Conservation (phyloP, 352 stramenopile genomes). For the Globisporangium yorkense region DNA sequence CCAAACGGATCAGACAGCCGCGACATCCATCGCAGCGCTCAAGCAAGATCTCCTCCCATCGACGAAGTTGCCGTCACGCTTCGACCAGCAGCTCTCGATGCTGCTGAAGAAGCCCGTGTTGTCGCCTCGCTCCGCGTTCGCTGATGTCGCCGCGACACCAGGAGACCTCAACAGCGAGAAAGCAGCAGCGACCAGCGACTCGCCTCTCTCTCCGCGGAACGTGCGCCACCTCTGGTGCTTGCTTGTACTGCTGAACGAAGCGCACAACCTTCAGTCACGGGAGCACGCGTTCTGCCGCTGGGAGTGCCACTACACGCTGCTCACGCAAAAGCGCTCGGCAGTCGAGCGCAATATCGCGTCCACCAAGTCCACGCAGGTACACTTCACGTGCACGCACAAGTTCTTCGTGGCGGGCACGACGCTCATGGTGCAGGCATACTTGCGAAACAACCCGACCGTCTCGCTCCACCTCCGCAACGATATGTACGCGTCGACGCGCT, state of each 20-base stretch:
- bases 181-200: slow-evolving; percentile 1
- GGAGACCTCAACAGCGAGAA: not conserved
- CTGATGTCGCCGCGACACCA: not conserved
- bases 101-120: slow-evolving; percentile 43
- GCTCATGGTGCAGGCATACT: slow-evolving; percentile 23
- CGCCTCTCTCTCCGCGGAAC: slow-evolving; percentile 26
- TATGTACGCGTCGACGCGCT: slow-evolving; percentile 62
- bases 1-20: not conserved
- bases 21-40: slow-evolving; percentile 9
- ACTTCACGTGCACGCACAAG: slow-evolving; percentile 62
- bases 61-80: slow-evolving; percentile 17
- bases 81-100: slow-evolving; percentile 38
- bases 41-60: slow-evolving; percentile 29
- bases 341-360: slow-evolving; percentile 28
- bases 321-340: slow-evolving; percentile 48
- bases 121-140: slow-evolving; percentile 31
- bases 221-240: slow-evolving; percentile 43
- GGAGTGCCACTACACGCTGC: slow-evolving; percentile 67
- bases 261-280: slow-evolving; percentile 51
- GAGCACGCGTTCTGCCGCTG: slow-evolving; percentile 56
- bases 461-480: slow-evolving; percentile 56
- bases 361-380: slow-evolving; percentile 12
- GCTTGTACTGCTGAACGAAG: slow-evolving; percentile 50
- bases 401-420: slow-evolving; percentile 45
- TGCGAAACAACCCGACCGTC: slow-evolving; percentile 27